Evolutionary conservation across 75 land plant species (phyloP).

Genomic region (Selaginella tamariscina): DNA sequence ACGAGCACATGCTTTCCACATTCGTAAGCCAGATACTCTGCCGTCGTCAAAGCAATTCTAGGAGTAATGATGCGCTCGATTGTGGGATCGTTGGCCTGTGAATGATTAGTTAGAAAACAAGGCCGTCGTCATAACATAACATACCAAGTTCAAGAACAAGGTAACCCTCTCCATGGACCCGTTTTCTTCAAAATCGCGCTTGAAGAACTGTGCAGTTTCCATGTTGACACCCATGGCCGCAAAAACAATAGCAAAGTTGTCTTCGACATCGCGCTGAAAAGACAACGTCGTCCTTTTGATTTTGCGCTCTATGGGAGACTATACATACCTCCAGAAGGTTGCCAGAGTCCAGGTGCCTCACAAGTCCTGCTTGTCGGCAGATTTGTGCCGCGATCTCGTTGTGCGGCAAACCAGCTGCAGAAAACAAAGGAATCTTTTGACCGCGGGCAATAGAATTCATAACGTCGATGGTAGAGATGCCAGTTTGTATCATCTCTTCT

Average conservation of each 20-base stretch:
- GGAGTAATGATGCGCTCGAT: constrained; percentile 98
- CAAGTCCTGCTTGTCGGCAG: constrained; percentile 93
- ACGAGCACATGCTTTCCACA: constrained; percentile 97
- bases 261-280: constrained; percentile 64
- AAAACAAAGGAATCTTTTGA: constrained; percentile 94
- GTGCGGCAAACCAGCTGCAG: constrained; percentile 98
- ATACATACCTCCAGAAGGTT: constrained; percentile 55
- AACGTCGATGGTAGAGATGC: constrained; percentile 95
- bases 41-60: constrained; percentile 96
- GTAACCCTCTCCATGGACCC: constrained; percentile 99
- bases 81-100: constrained; percentile 94
- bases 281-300: no score
- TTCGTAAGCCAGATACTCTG: constrained; percentile 95
- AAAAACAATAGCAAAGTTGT: constrained; percentile 97
- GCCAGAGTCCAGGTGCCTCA: constrained; percentile 65
- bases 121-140: background rate
- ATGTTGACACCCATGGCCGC: constrained; percentile 99
- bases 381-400: constrained; percentile 98
- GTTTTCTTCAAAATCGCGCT: constrained; percentile 98
- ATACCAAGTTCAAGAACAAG: constrained; percentile 88
- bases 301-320: no score
- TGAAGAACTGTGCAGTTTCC: constrained; percentile 98
- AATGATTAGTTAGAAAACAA: background rate
- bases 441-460: constrained; percentile 98
- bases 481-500: constrained; percentile 98